Base-by-base conservation (phyloP, 306 rosid genomes). In the Biancaea sappan region DNA sequence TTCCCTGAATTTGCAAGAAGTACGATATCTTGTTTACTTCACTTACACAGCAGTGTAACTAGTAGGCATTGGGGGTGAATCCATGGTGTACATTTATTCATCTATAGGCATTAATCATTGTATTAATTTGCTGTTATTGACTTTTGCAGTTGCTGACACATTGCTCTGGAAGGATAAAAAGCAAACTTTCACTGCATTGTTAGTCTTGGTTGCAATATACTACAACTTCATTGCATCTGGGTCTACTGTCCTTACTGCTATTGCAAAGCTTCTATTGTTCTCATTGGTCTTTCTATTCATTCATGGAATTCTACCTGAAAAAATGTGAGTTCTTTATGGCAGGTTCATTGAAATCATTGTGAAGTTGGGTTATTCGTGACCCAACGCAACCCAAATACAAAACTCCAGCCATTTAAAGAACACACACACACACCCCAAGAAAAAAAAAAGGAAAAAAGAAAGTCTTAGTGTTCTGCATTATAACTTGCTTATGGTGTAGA, bases 151-250 rank as follows among this genome's bases (percentile, higher is more conserved):
- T 88, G 96, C 99, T 71, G 97, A 94, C 68, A 82, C 89, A 8
- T 83, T 94, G 80, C 99, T 94, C 72, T 94, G 99, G 99, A 94
- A 84, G 95, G 93, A 94, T 77, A 90, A 73, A 79, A 94, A 83
- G 75, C 83, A 76, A 80, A 90, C 99, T n/a, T 64, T 86, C 70
- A 77, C 76, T 37, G 66, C 86, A 19, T 81, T 92, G 78, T 56
- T 92, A 68, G 77, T 90, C 79, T 74, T 90, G 88, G 47, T 82
- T 79, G 90, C 92, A 22, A 83, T 90, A 81, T 92, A 94, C 88
- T 86, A 75, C 86, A 86, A 79, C 91, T 90, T 94, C 87, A 73
- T 92, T 82, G 89, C 88, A 67, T 70, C 99, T 25, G 87, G 78
- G 79, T 79, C 62, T 81, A 92, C 96, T 77, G 71, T 84, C 68